Evolutionary conservation across 352 stramenopile species (phyloP), one percentile per base, ranked within the genome.

Genomic region (Phytophthora chlamydospora): DNA sequence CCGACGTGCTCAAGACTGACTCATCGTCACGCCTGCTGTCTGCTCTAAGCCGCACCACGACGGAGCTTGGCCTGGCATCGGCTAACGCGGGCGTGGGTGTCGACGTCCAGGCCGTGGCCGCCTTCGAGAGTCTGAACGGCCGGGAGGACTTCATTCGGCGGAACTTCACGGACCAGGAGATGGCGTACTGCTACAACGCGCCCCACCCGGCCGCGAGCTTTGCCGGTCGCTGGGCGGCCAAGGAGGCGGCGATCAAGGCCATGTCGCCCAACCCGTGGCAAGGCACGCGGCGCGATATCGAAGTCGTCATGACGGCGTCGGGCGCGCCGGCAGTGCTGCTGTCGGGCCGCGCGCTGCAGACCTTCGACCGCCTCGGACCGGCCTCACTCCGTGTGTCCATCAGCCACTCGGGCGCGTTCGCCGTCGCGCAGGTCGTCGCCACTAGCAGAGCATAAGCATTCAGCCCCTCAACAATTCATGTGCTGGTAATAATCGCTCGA

Each of bases 181-280:
- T n/a, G n/a, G n/a, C n/a, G n/a, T n/a, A n/a, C n/a, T n/a, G 75
- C 85, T 84, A 83, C 62, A 78, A 76, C 39, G 77, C 85, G 12
- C 69, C 86, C n/a, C 72, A 91, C 60, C 86, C 89, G n/a, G 86
- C 86, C 3, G 74, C 88, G 21, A 95, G 83, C 63, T 96, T 97
- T 57, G 89, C 89, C 0, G 89, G 85, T 46, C 88, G 88, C 16
- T 97, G 88, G 89, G 89, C 89, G 19, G 88, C 86, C 4, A 97
- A 97, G 68, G 88, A 97, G 54, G 89, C 89, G n/a, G 80, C 94
- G 45, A 84, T 96, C 62, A 97, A 97, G 75, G 87, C 89, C n/a
- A 92, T 96, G 40, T 96, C 85, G 41, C 67, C 80, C 38, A 90
- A 89, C 62, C 66, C 85, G 33, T 95, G 85, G 85, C 81, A 89